Conservation (phyloP, 257 asterid genomes). For the Marsdenia floribunda region DNA sequence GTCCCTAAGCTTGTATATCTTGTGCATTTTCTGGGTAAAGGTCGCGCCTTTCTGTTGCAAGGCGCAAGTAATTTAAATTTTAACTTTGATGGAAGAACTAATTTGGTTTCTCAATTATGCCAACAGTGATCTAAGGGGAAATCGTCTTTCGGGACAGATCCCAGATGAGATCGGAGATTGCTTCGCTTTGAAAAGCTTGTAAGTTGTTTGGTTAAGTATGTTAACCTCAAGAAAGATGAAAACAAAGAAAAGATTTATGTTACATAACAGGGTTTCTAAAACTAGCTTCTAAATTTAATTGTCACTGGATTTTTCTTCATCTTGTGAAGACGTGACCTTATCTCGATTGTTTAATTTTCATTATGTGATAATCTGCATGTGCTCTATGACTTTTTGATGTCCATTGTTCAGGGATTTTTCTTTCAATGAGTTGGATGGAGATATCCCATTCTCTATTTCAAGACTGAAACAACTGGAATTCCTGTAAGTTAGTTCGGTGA, state of each 20-base stretch:
- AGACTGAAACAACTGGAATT: conserved; percentile 83
- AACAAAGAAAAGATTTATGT: neutral
- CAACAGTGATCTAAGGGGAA: conserved; percentile 65
- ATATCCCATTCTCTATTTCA: conserved; percentile 89
- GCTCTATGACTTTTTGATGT: neutral
- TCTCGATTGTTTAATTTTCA: neutral
- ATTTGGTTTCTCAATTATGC: neutral
- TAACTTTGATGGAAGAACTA: neutral
- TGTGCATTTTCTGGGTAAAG: neutral
- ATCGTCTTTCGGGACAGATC: conserved; percentile 82
- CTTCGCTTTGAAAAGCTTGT: conserved; percentile 64
- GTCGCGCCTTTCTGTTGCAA: neutral
- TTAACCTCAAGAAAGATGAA: too few species aligned
- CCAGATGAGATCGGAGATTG: conserved; percentile 99
- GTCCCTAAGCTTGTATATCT: neutral
- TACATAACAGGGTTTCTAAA: neutral
- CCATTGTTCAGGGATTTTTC: conserved; percentile 65
- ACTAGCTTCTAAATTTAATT: neutral
- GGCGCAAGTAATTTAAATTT: neutral
- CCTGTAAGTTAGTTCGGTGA: conserved; percentile 37
- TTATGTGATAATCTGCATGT: neutral
- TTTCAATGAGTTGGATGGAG: conserved; percentile 81
- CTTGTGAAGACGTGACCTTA: neutral
- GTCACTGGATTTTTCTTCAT: neutral
- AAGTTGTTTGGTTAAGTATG: conserved; percentile 14